Base-by-base conservation (phyloP, 1,284 basidiomycete genomes). In the Testicularia cyperi region DNA sequence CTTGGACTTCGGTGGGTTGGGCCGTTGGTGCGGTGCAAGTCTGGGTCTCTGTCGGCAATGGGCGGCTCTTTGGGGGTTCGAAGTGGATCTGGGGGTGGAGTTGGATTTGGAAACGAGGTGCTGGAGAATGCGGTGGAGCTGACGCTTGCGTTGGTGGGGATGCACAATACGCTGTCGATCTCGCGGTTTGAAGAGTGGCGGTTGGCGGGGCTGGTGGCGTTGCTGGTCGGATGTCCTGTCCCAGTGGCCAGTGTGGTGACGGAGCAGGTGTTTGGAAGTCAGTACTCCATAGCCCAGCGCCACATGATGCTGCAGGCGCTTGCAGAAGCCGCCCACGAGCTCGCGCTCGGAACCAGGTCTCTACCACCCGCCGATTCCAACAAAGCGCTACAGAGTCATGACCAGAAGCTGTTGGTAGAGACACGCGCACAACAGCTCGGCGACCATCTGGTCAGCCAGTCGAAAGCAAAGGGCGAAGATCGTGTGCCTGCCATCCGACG, bases 211-310 rank as follows among this genome's bases (percentile, higher is more conserved):
- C 71, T 95, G 34, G 86, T 81, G 52, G 90, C 90, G 1, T 80
- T 97, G 2, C 84, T 92, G 0, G 82, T 83, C 2, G 90, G 87
- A 42, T 84, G 84, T 52, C 91, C 92, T 1, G 79, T 79, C 22
- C 83, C 85, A 49, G 85, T 87, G 28, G 85, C 88, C 1, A 77
- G 75, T 88, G 83, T 28, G 38, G 23, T 75, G n/a, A 85, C 88
- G 33, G 90, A 96, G 72, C 89, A 95, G 70, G 90, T 91, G 77
- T 97, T 96, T 79, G 85, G 86, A 52, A 87, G 88, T 38, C 88
- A 92, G 64, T 96, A 94, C 77, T 91, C 91, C 0, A 83, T 84
- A 5, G 83, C 85, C 18, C 91, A 97, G 70, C 85, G 92, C 10
- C 86, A 84, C 52, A 83, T 84, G 5, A 90, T 94, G 71, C 81